Conservation (phyloP, 352 stramenopile genomes). For the Pythium rhizo-oryzae region DNA sequence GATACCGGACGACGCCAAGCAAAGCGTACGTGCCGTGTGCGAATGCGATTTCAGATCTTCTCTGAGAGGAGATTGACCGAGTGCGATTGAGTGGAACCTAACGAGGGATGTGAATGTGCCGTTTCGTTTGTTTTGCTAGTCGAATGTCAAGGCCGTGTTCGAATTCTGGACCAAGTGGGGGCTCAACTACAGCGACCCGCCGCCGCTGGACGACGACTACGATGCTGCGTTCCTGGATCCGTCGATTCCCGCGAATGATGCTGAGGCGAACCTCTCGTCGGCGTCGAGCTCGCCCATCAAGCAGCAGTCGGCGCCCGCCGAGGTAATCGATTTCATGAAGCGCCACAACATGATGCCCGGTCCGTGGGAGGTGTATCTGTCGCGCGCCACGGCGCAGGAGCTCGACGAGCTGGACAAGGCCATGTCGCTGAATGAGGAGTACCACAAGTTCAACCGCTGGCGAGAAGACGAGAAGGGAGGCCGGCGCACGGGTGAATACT, state of each 20-base stretch:
- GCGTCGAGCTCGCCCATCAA: conserved; percentile 74
- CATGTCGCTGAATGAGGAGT: conserved; percentile 72
- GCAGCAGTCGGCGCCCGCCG: conserved; percentile 55
- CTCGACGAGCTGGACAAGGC: conserved; percentile 71
- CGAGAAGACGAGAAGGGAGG: conserved; percentile 70
- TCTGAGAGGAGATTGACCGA: not conserved
- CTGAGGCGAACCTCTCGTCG: conserved; percentile 59
- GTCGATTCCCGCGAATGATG: conserved; percentile 57
- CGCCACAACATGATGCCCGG: conserved; percentile 70
- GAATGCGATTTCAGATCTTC: not conserved
- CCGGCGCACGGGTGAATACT: conserved; percentile 71
- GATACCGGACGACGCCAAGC: conserved; percentile 56
- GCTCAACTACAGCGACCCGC: conserved; percentile 57
- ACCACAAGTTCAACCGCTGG: conserved; percentile 81
- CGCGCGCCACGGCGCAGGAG: conserved; percentile 61
- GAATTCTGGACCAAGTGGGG: conserved; percentile 87
- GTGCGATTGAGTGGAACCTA: not conserved
- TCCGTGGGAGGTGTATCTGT: conserved; percentile 82
- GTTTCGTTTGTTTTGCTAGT: conserved; percentile 30
- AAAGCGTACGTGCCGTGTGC: conserved; percentile 59
- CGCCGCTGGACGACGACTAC: conserved; percentile 34
- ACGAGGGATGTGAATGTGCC: not conserved
- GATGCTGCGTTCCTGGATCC: conserved; percentile 39
- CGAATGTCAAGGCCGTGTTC: conserved; percentile 73
- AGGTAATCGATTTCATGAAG: conserved; percentile 84